Evolutionary conservation across 2,329 filamentous ascomycete genomes (phyloP).

Genomic region (Remersonia thermophila): DNA sequence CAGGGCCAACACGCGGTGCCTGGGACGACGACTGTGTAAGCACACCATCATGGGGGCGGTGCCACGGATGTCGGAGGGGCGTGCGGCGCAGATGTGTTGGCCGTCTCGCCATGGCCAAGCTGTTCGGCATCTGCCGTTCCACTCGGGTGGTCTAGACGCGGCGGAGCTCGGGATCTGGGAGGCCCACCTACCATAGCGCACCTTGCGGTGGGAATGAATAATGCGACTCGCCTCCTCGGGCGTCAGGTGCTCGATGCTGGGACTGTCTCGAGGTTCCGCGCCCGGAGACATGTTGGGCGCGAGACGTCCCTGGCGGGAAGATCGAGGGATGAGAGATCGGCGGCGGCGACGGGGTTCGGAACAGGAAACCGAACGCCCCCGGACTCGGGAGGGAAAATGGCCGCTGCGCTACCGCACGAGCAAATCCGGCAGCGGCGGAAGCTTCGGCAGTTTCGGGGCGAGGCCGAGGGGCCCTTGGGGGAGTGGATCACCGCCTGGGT

Average conservation of each 20-base stretch:
- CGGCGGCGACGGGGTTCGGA: neutral
- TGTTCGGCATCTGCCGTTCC: neutral
- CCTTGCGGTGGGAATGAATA: conserved; percentile 57
- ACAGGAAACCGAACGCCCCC: too few species aligned
- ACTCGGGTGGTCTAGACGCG: conserved; percentile 1
- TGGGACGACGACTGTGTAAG: conserved; percentile 18
- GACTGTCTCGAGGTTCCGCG: conserved; percentile 32
- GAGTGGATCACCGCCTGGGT: neutral
- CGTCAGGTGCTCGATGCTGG: conserved; percentile 44
- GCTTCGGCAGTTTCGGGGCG: too few species aligned
- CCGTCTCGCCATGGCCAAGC: too few species aligned
- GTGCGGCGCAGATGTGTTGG: too few species aligned
- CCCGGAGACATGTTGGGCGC: conserved; percentile 18
- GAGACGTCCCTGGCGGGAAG: neutral
- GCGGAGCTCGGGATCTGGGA: too few species aligned
- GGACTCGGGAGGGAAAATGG: too few species aligned
- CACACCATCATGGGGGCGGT: neutral
- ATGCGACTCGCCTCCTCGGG: conserved; percentile 56
- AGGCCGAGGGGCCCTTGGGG: neutral
- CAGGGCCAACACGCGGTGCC: conserved; percentile 56
- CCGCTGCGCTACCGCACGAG: neutral
- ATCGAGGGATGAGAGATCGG: neutral
- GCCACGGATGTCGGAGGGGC: too few species aligned
- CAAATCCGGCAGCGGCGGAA: neutral
- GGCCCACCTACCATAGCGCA: conserved; percentile 48